These are phyloP conservation scores for Capsicum baccatum DNA, from an alignment of 257 asterid genomes.

Conservation along the genomic window DNA sequence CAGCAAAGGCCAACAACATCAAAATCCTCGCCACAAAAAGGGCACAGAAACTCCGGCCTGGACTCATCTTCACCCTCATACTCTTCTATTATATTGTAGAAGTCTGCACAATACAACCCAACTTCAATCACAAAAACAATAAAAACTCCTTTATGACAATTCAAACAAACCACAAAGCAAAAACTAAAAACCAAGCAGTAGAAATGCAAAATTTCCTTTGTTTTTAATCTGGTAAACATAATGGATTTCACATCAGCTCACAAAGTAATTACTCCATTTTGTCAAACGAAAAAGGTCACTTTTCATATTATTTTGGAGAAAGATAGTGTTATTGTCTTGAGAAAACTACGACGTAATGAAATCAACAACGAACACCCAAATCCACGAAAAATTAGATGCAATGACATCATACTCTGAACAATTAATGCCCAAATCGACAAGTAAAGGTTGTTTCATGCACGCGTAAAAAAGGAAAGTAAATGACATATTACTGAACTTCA, in stretches of 20 bases:
- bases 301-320: background rate
- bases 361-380: background rate
- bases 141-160: background rate
- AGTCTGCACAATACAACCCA: conserved; percentile 43
- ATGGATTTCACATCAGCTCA: background rate
- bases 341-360: background rate
- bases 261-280: background rate
- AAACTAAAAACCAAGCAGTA: background rate
- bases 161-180: background rate
- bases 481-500: background rate
- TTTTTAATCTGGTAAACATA: background rate
- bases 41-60: conserved; percentile 78
- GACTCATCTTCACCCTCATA: conserved; percentile 65
- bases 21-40: conserved; percentile 82
- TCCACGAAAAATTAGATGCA: background rate
- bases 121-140: conserved; percentile 21
- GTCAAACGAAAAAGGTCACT: background rate
- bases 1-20: conserved; percentile 90
- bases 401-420: background rate
- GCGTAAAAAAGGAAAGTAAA: background rate
- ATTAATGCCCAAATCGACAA: too few relatives aligned
- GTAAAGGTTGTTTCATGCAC: too few relatives aligned
- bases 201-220: background rate
- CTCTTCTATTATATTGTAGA: conserved; percentile 62
- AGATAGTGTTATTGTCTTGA: background rate